Percentiles rank a stretch among this genome's conserved stretches.
These are phyloP conservation scores for Trametes maxima DNA, from an alignment of 768 basidiomycete genomes.

Conservation along the genomic window DNA sequence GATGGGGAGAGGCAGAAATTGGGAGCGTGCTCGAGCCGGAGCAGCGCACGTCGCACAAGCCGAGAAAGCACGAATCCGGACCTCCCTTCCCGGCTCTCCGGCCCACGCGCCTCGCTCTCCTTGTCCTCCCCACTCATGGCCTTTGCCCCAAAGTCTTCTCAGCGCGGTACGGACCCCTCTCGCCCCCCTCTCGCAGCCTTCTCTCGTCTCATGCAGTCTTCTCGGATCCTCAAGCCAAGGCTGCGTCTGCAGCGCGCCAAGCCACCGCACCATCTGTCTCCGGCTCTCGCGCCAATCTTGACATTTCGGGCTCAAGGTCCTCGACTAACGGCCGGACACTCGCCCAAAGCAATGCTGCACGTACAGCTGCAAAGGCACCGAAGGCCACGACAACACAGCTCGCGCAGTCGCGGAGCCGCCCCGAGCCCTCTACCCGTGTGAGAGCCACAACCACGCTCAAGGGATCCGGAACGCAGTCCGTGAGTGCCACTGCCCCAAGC, in stretches of 20 bases:
- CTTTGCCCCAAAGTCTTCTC: constrained; percentile 10
- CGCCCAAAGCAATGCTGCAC: constrained; percentile 2
- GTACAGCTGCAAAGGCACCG: neutral
- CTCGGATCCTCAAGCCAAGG: constrained; percentile 1
- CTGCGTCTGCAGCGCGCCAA: constrained; percentile 3
- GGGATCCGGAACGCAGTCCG: constrained; percentile 4
- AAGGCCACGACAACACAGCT: constrained; percentile 7
- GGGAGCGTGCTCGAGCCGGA: neutral
- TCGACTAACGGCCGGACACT: constrained; percentile 7
- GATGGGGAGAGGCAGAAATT: constrained; percentile 11
- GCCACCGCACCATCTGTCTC: constrained; percentile 8
- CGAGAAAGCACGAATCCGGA: constrained; percentile 12
- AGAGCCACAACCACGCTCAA: constrained; percentile 20
- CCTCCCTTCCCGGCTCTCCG: neutral
- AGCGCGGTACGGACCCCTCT: constrained; percentile 14
- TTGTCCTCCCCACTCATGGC: constrained; percentile 11
- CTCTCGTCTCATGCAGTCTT: neutral
- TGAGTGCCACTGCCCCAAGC: constrained; percentile 1
- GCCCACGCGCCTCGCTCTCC: neutral
- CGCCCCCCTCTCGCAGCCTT: neutral
- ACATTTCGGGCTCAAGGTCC: neutral
- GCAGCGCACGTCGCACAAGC: constrained; percentile 9
- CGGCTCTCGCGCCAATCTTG: constrained; percentile 16
- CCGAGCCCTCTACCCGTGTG: constrained; percentile 16
- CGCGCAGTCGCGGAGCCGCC: constrained; percentile 9